Conservation (phyloP, 345 rosid species). For the Chamaenerion angustifolium region DNA sequence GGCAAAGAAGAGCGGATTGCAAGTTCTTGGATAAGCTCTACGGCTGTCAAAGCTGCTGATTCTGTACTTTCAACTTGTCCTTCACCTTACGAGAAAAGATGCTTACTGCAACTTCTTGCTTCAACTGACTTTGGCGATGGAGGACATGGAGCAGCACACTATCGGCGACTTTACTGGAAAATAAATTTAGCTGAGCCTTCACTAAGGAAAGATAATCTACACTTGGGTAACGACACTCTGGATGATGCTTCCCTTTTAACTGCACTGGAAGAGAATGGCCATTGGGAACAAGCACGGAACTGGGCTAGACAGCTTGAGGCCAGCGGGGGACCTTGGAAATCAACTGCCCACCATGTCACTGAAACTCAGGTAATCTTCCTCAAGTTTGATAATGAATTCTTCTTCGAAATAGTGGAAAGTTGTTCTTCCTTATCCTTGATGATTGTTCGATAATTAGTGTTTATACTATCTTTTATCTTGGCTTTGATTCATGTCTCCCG, state of each 20-base stretch:
- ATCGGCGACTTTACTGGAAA: constrained; percentile 78
- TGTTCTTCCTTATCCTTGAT: too few relatives aligned
- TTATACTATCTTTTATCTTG: too few relatives aligned
- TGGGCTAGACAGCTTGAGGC: constrained; percentile 98
- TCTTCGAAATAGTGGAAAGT: too few relatives aligned
- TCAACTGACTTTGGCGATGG: constrained; percentile 94
- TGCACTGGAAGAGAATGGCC: constrained; percentile 70
- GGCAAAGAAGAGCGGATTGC: constrained; percentile 57
- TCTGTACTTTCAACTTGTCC: constrained; percentile 80
- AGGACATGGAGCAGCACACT: constrained; percentile 61
- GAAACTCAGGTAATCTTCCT: constrained; percentile 67
- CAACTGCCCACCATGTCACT: constrained; percentile 74
- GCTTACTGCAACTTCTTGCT: constrained; percentile 83
- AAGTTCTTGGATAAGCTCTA: constrained; percentile 70
- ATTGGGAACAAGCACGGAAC: constrained; percentile 96
- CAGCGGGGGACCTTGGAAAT: constrained; percentile 76
- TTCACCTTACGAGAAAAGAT: constrained; percentile 92
- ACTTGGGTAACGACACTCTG: constrained; percentile 69
- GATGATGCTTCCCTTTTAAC: constrained; percentile 83
- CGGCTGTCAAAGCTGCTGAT: constrained; percentile 87
- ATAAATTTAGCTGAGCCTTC: constrained; percentile 89
- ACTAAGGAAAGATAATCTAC: constrained; percentile 56
- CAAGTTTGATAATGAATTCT: background rate
- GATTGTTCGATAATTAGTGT: too few relatives aligned
- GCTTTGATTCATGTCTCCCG: too few relatives aligned